Base-by-base conservation (phyloP, 805 yeast genomes). In the Geotrichum ghanense region DNA sequence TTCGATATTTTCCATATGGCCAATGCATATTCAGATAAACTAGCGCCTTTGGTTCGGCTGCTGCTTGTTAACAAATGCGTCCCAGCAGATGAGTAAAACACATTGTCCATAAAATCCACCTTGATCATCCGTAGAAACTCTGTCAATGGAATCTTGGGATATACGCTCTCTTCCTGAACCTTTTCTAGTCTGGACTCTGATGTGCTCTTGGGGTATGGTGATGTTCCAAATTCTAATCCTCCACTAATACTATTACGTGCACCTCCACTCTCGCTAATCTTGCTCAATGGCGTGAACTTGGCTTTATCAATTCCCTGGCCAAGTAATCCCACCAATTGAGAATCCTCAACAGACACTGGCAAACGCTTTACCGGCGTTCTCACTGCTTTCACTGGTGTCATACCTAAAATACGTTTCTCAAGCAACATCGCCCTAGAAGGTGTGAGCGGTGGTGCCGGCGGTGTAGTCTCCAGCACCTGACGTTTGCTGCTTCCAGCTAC, bases 1-100 rank as follows among this genome's bases (percentile, higher is more conserved):
- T 68, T 53, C 6, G 74, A 73, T 12, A 74, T 57, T 44, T 67
- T 65, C 17, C 69, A 65, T 19, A 63, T 59, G 0, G 74, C 74
- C 20, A 53, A 53, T 3, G 67, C 59, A 50, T 63, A 72, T 35
- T 72, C 77, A 3, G 53, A 53, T 27, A 61, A 50, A 3, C 52
- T 51, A 3, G 54, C 52, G 39, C 47, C 55, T 14, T 52, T 49
- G 3, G 27, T 22, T 3, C 49, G 35, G 5, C 31, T 25, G 24
- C 46, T 53, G 3, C 43, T 45, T 21, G 57, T 40, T 23, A 50
- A 47, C 12, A 50, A 51, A 37, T 56, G 17, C 12, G 10, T 54
- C 21, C 56, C 47, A 34, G 54, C 21, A 17, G 49, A 21, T 43
- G 43, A 34, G 42, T 31, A 49, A 48, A 57, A 44, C 26, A 62